phyloP scores from a whole-genome alignment of 176 grass and related monocot species.

The Rhipidocladum racemiflorum region DNA sequence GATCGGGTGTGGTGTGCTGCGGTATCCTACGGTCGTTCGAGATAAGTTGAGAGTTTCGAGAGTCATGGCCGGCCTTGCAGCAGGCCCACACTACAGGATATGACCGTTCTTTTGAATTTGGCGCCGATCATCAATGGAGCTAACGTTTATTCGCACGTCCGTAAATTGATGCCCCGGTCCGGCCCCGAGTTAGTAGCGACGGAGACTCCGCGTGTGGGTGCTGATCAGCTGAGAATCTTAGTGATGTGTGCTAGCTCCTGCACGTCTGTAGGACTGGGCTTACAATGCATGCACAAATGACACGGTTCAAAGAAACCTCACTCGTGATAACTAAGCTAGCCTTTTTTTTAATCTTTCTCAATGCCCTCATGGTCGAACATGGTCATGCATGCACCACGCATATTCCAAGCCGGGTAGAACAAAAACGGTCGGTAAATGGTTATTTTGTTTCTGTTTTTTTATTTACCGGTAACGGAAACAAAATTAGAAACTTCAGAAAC shows the following conservation, averaged over 20 bases:
- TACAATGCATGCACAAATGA: neutral
- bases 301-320: neutral
- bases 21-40: neutral
- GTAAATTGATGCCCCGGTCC: neutral
- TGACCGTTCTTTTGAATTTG: neutral
- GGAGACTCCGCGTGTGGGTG: neutral
- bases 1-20: neutral
- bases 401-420: neutral
- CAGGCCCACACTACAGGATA: neutral
- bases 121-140: neutral
- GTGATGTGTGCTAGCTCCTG: too few relatives aligned
- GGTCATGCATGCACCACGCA: neutral
- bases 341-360: too few relatives aligned
- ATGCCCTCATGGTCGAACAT: neutral
- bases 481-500: too few relatives aligned
- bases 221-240: too few relatives aligned
- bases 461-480: too few relatives aligned
- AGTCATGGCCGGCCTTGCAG: neutral
- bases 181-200: neutral
- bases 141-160: too few relatives aligned
- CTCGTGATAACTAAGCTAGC: too few relatives aligned
- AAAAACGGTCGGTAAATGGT: too few relatives aligned
- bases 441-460: too few relatives aligned
- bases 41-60: slow-evolving; percentile 23
- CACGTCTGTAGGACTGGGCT: too few relatives aligned